phyloP scores from a whole-genome alignment of 2,329 filamentous ascomycete species.

The Acarospora socialis region DNA sequence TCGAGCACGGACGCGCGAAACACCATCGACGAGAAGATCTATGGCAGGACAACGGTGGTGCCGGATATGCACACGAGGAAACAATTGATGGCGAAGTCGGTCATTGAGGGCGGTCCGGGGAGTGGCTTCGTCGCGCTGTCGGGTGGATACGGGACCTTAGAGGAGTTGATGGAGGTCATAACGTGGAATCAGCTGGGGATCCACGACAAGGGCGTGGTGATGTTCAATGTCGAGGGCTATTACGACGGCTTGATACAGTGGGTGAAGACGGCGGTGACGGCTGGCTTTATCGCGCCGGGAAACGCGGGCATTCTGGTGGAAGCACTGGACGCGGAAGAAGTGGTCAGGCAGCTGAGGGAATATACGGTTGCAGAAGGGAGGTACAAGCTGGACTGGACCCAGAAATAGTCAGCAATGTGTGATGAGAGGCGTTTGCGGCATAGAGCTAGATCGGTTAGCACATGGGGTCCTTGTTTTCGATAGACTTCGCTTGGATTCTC shows the following conservation, averaged over 20 bases:
- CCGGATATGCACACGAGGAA: slow-evolving; percentile 95
- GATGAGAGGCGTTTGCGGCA: neutral
- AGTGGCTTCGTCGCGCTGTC: slow-evolving; percentile 79
- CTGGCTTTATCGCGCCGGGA: slow-evolving; percentile 59
- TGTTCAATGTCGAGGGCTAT: slow-evolving; percentile 81
- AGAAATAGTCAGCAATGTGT: slow-evolving; percentile 33
- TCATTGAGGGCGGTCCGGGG: slow-evolving; percentile 66
- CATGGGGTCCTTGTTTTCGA: neutral
- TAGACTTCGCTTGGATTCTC: neutral
- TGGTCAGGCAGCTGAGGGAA: slow-evolving; percentile 52
- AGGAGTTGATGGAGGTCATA: slow-evolving; percentile 81
- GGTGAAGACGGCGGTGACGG: slow-evolving; percentile 60
- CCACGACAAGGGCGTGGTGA: slow-evolving; percentile 61
- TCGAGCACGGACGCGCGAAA: slow-evolving; percentile 3
- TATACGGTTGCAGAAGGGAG: slow-evolving; percentile 65
- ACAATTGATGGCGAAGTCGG: slow-evolving; percentile 79
- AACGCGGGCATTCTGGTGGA: slow-evolving; percentile 69
- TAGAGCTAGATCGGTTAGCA: neutral
- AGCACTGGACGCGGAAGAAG: slow-evolving; percentile 56
- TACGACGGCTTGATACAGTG: slow-evolving; percentile 78
- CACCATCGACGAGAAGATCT: slow-evolving; percentile 28
- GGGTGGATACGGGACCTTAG: slow-evolving; percentile 87
- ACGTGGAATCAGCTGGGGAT: slow-evolving; percentile 98
- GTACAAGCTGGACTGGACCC: slow-evolving; percentile 71
- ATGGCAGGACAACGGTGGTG: slow-evolving; percentile 76